phyloP scores from a whole-genome alignment of 2,329 filamentous ascomycete genomes.

The Tympanopsis confertula region DNA sequence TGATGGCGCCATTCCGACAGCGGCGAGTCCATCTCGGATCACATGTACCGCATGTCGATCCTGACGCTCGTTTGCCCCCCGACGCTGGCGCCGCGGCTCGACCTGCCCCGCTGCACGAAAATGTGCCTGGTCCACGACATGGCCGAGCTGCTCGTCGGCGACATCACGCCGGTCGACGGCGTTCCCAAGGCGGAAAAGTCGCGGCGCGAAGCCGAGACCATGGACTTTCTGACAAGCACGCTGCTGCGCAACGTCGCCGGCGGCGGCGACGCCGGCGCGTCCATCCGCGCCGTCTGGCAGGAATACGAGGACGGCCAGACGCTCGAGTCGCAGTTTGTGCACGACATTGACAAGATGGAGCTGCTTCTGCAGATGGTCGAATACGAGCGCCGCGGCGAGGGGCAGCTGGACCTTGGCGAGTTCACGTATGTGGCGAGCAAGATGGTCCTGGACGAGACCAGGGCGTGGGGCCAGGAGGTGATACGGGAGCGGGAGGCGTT shows the following conservation, averaged over 20 bases:
- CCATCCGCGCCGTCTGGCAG: constrained; percentile 75
- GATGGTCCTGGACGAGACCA: constrained; percentile 67
- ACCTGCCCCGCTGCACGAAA: constrained; percentile 75
- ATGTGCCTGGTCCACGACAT: constrained; percentile 98
- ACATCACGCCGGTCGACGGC: constrained; percentile 85
- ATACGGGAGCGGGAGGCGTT: constrained; percentile 64
- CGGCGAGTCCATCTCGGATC: constrained; percentile 88
- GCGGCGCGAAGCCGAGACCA: constrained; percentile 73
- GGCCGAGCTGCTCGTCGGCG: constrained; percentile 87
- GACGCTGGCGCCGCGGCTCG: constrained; percentile 56
- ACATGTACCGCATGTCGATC: constrained; percentile 99
- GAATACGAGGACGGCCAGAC: constrained; percentile 89
- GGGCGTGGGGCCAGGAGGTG: constrained; percentile 67
- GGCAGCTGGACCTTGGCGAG: constrained; percentile 80
- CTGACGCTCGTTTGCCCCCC: constrained; percentile 86
- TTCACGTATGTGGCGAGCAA: constrained; percentile 69
- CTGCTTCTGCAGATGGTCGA: constrained; percentile 90
- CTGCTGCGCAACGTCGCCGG: constrained; percentile 61
- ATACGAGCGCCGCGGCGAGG: constrained; percentile 63
- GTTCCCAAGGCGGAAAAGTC: constrained; percentile 81
- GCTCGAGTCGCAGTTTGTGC: constrained; percentile 76
- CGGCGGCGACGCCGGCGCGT: constrained; percentile 54
- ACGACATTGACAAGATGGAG: constrained; percentile 97
- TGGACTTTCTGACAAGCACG: constrained; percentile 73
- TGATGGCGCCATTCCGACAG: constrained; percentile 19